Evolutionary conservation across 1,284 basidiomycete species (phyloP), one percentile per base, ranked within the genome.

Genomic region (Mycena sp.): DNA sequence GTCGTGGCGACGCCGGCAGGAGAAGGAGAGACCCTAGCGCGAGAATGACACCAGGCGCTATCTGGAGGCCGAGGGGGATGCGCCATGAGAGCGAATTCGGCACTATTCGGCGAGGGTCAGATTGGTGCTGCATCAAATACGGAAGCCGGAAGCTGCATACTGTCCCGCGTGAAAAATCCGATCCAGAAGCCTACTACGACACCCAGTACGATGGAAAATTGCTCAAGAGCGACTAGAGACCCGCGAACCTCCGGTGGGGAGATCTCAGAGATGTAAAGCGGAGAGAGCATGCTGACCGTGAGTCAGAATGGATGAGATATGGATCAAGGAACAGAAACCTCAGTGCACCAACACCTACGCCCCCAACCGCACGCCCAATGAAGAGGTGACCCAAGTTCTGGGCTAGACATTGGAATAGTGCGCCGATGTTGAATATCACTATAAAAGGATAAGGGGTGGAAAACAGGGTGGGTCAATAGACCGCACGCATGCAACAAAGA

Each of bases 261-360:
- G 45, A 94, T 92, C 76, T 94, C 92, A 1, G 91, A 88, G 82
- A 94, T 93, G 75, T 94, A 94, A 6, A 94, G 77, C 0, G 91
- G 91, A 0, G 87, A 87, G 16, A 93, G 81, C 87, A 91, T 93
- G 69, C 90, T 92, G 30, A 35, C 32, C 7, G 14, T 35, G 14
- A 35, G 32, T 14, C 14, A 7, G 32, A 14, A 35, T 14, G 32
- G 14, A 35, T n/a, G 32, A 14, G 9, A 35, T 35, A 35, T 35
- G 7, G 32, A 14, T 14, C n/a, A n/a, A 35, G 32, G 7, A 14
- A 14, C 9, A 35, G 32, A 14, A 35, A 35, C 32, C 32, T 35
- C 14, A 94, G 76, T 9, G 89, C 89, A 10, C 92, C 92, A 7
- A 94, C 89, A 6, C 93, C 92, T n/a, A 94, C 69, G 6, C 92